Base-by-base conservation (phyloP, 1,284 basidiomycete genomes). In the Moesziomyces parantarcticus region DNA sequence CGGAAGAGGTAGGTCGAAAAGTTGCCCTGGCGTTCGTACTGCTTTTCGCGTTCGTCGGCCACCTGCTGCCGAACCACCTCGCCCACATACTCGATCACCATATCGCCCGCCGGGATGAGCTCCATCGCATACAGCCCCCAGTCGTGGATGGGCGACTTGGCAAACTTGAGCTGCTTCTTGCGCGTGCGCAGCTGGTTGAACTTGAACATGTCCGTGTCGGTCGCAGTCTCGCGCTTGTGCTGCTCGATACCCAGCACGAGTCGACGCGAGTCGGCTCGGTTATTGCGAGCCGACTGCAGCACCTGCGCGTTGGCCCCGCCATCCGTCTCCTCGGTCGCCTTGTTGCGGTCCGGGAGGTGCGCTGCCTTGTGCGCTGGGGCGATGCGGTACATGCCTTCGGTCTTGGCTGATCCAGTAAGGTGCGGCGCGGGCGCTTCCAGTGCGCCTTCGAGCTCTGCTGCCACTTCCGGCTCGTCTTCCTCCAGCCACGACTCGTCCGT, bases 81-180 rank as follows among this genome's bases (percentile, higher is more conserved):
- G 34, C 97, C 97, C 10, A 99, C 97, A 80, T 99, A 99, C 86
- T 99, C 97, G 85, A 99, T 98, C 44, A 99, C 96, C 94, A 99
- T 98, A 85, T 99, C 97, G 6, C 94, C 94, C 21, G 89, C 87
- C 16, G 92, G 90, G 78, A 99, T 98, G 80, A 90, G 89, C 64
- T 84, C 83, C 83, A 83, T 83, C 9, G 83, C 83, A 62, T 84
- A 84, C 79, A 99, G 84, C 5, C 97, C 96, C 92, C 96, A 99
- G 77, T 97, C 95, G 84, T 99, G 96, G 75, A 99, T 99, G 4
- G 95, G 94, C 26, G 93, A 95, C 54, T 94, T 89, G 10, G 94
- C 92, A 81, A 99, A 99, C 39, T 93, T 91, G 54, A 99, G 88
- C 82, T 97, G 94, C 86, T 99, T 99, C 89, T 99, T 99, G 67